These are phyloP conservation scores for Didymella sp. DNA, from an alignment of 2,329 filamentous ascomycete genomes.

Conservation along the genomic window DNA sequence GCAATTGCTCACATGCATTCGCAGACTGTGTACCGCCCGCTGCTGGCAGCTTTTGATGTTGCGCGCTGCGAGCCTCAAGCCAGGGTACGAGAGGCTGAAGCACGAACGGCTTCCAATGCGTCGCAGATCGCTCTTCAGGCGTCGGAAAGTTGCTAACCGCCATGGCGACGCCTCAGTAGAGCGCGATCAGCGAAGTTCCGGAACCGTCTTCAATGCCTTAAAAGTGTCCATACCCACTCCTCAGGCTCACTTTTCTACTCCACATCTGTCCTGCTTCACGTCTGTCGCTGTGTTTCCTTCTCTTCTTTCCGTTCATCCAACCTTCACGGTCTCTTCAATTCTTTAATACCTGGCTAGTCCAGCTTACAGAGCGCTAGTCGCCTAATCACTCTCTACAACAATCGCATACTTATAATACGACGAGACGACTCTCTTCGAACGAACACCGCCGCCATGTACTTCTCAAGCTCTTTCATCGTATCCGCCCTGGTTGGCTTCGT, in stretches of 20 bases:
- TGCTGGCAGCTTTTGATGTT: not conserved
- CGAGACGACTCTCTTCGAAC: constrained; percentile 18
- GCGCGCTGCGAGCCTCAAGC: constrained; percentile 26
- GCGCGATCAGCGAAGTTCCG: constrained; percentile 35
- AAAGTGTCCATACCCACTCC: constrained; percentile 42
- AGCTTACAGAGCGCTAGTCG: constrained; percentile 51
- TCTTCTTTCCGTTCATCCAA: constrained; percentile 34
- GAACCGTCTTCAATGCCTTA: constrained; percentile 47
- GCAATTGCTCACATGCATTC: not conserved
- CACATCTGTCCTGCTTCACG: constrained; percentile 40
- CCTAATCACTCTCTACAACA: constrained; percentile 37
- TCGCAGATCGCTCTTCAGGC: constrained; percentile 44
- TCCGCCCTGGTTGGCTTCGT: constrained; percentile 42
- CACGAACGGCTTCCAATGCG: constrained; percentile 46
- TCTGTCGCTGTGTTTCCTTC: constrained; percentile 34
- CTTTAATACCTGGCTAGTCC: constrained; percentile 51
- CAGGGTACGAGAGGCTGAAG: constrained; percentile 45
- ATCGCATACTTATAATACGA: constrained; percentile 37
- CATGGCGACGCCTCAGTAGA: constrained; percentile 30
- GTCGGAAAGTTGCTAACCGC: constrained; percentile 45
- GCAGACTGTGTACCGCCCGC: not conserved
- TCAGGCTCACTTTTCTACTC: constrained; percentile 44
- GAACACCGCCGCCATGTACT: constrained; percentile 42
- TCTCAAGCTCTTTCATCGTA: constrained; percentile 42
- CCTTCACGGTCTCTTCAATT: constrained; percentile 35